A percentile compares a stretch with the other conserved stretches of the same genome.
Evolutionary conservation across 805 yeast species (phyloP).

Genomic region (Candida tibetensis): DNA sequence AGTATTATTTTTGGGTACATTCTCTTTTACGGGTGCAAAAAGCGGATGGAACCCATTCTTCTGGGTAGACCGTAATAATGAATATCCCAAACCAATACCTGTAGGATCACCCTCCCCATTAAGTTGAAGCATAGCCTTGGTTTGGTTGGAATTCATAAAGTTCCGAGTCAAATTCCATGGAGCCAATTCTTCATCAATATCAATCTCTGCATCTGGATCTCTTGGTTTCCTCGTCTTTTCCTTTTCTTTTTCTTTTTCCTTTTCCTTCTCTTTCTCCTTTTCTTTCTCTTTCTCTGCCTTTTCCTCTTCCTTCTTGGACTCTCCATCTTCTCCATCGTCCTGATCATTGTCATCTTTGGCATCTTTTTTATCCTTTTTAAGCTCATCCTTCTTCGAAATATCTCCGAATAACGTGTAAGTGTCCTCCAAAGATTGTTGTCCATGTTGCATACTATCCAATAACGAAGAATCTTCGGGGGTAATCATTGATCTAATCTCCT

Average conservation of each 20-base stretch:
- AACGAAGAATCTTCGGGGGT: slow-evolving; percentile 88
- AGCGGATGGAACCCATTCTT: slow-evolving; percentile 77
- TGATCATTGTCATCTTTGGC: slow-evolving; percentile 14
- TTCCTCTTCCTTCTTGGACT: slow-evolving; percentile 35
- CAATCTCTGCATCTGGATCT: slow-evolving; percentile 44
- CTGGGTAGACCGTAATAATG: slow-evolving; percentile 88
- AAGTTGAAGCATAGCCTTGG: slow-evolving; percentile 93
- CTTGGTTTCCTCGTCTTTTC: slow-evolving; percentile 25
- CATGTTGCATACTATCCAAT: slow-evolving; percentile 88
- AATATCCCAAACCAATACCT: slow-evolving; percentile 84
- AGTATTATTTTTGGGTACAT: slow-evolving; percentile 38
- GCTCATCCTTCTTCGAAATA: slow-evolving; percentile 29
- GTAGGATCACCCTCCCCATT: slow-evolving; percentile 96
- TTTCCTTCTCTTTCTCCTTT: slow-evolving; percentile 17
- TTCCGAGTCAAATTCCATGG: slow-evolving; percentile 95
- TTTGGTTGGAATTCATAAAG: slow-evolving; percentile 90
- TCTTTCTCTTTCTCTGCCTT: slow-evolving; percentile 19
- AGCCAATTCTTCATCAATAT: slow-evolving; percentile 79
- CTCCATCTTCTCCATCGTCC: slow-evolving; percentile 35
- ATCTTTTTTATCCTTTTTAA: slow-evolving; percentile 10
- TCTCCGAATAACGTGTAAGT: slow-evolving; percentile 52
- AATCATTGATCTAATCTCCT: slow-evolving; percentile 75
- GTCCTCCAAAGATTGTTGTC: slow-evolving; percentile 87
- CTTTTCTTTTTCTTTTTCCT: slow-evolving; percentile 19
- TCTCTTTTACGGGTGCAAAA: slow-evolving; percentile 33